These are phyloP conservation scores for Melaleuca quinquenervia DNA, from an alignment of 345 rosid genomes.

Conservation along the genomic window DNA sequence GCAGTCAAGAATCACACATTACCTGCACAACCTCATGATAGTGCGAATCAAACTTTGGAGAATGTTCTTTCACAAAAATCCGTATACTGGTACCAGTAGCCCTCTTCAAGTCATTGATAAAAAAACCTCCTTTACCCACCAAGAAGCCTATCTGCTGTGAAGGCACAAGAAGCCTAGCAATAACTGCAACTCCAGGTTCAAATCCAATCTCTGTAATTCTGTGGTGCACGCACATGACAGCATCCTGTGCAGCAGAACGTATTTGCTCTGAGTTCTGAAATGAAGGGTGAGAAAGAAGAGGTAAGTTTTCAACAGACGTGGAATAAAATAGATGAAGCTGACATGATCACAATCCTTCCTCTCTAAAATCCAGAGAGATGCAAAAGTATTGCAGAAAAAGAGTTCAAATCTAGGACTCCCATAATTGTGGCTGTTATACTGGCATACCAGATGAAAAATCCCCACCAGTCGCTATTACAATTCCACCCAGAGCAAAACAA, in stretches of 20 bases:
- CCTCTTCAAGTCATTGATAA: conserved; percentile 63
- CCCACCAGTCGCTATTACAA: not conserved
- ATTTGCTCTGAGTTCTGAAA: conserved; percentile 55
- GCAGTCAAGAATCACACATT: not conserved
- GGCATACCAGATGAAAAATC: not conserved
- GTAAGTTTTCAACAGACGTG: not conserved
- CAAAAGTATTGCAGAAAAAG: not conserved
- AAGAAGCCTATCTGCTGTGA: conserved; percentile 52
- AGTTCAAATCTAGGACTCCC: not conserved
- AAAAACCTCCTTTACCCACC: conserved; percentile 65
- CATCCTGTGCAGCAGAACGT: conserved; percentile 69
- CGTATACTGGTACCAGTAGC: conserved; percentile 64
- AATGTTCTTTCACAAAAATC: conserved; percentile 52
- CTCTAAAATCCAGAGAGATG: not conserved
- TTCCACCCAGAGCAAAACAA: not conserved
- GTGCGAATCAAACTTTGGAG: conserved; percentile 33
- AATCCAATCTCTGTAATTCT: conserved; percentile 68
- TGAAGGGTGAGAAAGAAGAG: conserved; percentile 8
- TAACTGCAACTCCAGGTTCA: conserved; percentile 54
- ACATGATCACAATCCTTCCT: not conserved
- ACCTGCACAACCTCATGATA: conserved; percentile 81
- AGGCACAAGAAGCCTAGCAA: conserved; percentile 65
- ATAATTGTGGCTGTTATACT: not conserved
- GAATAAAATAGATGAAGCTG: not conserved
- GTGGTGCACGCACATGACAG: conserved; percentile 57